Percentiles rank a stretch among this genome's conserved stretches.
phyloP scores from a whole-genome alignment of 192 early-diverging fungal species.

The Glomus cerebriforme region DNA sequence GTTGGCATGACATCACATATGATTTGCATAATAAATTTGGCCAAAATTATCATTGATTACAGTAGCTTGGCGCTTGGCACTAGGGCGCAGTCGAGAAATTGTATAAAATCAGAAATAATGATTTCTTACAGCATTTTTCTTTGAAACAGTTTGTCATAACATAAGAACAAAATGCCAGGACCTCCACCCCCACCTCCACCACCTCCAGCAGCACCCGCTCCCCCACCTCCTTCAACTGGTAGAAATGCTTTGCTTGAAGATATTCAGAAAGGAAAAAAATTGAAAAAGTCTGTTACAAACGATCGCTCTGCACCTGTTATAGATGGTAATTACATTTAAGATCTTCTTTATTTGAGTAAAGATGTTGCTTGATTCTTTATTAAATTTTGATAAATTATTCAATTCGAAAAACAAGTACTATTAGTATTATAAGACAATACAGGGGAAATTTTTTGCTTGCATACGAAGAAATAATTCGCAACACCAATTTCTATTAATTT shows the following conservation, averaged over 20 bases:
- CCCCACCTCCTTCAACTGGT: conserved; percentile 39
- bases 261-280: conserved; percentile 70
- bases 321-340: conserved; percentile 35
- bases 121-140: too few species aligned
- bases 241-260: conserved; percentile 63
- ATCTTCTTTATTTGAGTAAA: background rate
- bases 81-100: background rate
- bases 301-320: conserved; percentile 67
- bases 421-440: background rate
- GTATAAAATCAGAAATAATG: background rate
- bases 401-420: background rate
- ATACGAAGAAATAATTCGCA: background rate
- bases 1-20: too few species aligned
- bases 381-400: background rate
- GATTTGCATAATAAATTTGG: too few species aligned
- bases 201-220: conserved; percentile 27
- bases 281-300: conserved; percentile 72
- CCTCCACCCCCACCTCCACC: conserved; percentile 51
- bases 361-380: background rate
- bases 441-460: background rate
- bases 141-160: too few species aligned
- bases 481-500: background rate
- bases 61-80: too few species aligned
- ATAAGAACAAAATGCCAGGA: conserved; percentile 37
- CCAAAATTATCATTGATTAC: too few species aligned